A percentile compares a stretch with the other conserved stretches of the same genome.
Conservation (phyloP, 2,329 filamentous ascomycete species). For the Epichloe sp. region DNA sequence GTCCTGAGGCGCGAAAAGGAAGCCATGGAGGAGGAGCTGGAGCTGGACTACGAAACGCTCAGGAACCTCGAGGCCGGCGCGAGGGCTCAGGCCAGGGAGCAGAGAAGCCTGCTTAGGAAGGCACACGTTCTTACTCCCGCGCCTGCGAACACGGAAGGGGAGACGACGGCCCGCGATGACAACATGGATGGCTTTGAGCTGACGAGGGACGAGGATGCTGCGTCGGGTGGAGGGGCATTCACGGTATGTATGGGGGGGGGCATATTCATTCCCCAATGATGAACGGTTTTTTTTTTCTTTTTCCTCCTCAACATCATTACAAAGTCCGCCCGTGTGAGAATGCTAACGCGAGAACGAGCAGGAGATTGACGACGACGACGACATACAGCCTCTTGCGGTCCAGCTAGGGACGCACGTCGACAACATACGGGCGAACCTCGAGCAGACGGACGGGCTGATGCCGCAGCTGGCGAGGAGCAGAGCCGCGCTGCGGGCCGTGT, state of each 20-base stretch:
- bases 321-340: too few relatives aligned
- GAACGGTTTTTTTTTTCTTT: neutral
- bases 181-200: conserved; percentile 3
- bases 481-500: conserved; percentile 34
- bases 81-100: conserved; percentile 36
- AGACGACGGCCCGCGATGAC: neutral
- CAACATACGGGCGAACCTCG: conserved; percentile 39
- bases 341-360: neutral
- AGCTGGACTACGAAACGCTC: conserved; percentile 40
- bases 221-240: conserved; percentile 6
- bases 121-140: conserved; percentile 37
- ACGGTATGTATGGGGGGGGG: conserved; percentile 7
- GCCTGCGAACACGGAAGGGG: conserved; percentile 7
- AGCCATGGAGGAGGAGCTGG: conserved; percentile 41
- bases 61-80: conserved; percentile 41
- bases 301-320: too few relatives aligned
- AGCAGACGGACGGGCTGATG: conserved; percentile 38
- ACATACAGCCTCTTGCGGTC: conserved; percentile 29
- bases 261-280: too few relatives aligned
- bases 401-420: conserved; percentile 44
- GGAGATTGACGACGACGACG: conserved; percentile 19
- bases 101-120: conserved; percentile 35
- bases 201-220: neutral
- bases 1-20: conserved; percentile 45
- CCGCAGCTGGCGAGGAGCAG: conserved; percentile 34